Evolutionary conservation across 805 yeast genomes (phyloP).

Genomic region (Candida nitratophila): DNA sequence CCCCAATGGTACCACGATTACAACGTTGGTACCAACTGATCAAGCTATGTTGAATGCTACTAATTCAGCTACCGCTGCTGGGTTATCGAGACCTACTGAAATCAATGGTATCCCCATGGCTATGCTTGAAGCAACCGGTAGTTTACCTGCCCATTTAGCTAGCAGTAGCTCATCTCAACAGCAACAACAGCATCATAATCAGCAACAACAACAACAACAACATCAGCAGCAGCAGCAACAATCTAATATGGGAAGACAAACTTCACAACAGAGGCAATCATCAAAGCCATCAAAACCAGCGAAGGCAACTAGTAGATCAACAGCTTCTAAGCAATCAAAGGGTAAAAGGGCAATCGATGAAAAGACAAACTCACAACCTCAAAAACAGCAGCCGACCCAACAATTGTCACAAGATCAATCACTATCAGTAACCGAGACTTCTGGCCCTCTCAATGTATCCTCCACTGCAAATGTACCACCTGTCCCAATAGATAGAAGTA

Average conservation of each 20-base stretch:
- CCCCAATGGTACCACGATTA: slow-evolving; percentile 87
- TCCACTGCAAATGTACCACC: not conserved
- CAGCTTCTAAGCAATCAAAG: slow-evolving; percentile 2
- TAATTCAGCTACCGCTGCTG: slow-evolving; percentile 50
- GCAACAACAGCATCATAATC: not conserved
- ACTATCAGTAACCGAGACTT: not conserved
- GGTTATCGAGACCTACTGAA: slow-evolving; percentile 38
- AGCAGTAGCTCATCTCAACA: not conserved
- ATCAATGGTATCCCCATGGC: slow-evolving; percentile 33
- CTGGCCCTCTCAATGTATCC: not conserved
- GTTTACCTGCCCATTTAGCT: slow-evolving; percentile 28
- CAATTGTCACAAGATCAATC: not conserved
- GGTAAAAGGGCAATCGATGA: not conserved
- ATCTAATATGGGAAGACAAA: not conserved
- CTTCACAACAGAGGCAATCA: not conserved
- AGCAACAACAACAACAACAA: not conserved
- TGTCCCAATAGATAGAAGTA: not conserved
- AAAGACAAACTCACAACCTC: not conserved
- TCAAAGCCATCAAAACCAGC: not conserved
- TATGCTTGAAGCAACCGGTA: slow-evolving; percentile 76
- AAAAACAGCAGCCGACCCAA: not conserved
- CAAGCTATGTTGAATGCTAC: slow-evolving; percentile 61
- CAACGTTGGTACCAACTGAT: slow-evolving; percentile 83
- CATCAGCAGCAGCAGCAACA: not conserved
- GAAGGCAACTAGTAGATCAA: not conserved